Evolutionary conservation across 306 rosid genomes (phyloP), one percentile per base, ranked within the genome.

Genomic region (Morella rubra): DNA sequence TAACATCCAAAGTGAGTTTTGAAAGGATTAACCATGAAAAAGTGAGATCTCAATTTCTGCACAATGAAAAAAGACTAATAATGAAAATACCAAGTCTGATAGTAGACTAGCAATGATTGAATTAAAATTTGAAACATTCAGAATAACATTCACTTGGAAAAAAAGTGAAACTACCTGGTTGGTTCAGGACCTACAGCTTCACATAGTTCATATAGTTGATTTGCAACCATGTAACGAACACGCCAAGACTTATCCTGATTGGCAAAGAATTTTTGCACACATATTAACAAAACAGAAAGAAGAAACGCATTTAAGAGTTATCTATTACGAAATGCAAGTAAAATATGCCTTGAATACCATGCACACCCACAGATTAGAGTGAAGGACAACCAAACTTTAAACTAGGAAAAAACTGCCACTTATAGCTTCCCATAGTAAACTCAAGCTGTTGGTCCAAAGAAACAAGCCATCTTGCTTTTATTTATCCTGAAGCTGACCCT

Each of bases 181-280:
- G 97, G 96, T 46, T 95, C 98, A 80, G 97, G 93, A 60, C 98
- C 98, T 55, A 95, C 98, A 71, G 98, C 98, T 84, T 95, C 98
- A 76, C 97, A 95, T 40, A 95, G 89, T 85, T 95, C 98, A 71
- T 95, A 90, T 41, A 95, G 79, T 79, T 95, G 98, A 86, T 95
- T 95, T 66, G 98, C 98, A 73, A 95, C 98, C 98, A 95, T 95
- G 90, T 95, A 92, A n/a, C 98, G 97, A 42, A 95, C 98, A 59
- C 98, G 97, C 98, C 98, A 95, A 42, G 98, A 95, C 81, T 95
- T 95, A 81, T 95, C 98, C 98, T 95, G 76, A 50, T 46, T 59
- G 70, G 22, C 76, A 82, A 73, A 61, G 78, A 77, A 77, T 64
- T 8, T 71, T 8, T 71, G 67, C 79, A 70, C 13, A 49, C 46